These are phyloP conservation scores for Starmerella riodocensis DNA, from an alignment of 805 yeast species.

Conservation along the genomic window DNA sequence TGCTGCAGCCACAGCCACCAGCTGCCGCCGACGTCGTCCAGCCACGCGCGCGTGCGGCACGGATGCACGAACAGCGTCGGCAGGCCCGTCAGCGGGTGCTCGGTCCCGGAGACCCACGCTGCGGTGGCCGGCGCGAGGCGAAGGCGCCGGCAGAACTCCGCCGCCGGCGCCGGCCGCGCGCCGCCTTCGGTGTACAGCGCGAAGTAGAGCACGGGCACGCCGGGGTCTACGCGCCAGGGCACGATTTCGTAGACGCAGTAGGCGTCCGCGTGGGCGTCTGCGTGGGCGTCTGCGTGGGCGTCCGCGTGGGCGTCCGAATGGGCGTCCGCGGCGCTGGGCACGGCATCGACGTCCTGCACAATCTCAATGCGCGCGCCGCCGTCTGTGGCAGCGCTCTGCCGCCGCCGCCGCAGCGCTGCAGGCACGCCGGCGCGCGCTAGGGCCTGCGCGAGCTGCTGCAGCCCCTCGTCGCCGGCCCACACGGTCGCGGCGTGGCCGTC, in stretches of 20 bases:
- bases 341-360: neutral
- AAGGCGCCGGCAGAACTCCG: constrained; percentile 2
- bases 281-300: too few relatives aligned
- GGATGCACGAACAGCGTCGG: constrained; percentile 32
- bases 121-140: neutral
- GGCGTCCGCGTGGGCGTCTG: too few relatives aligned
- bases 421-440: neutral
- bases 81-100: constrained; percentile 23
- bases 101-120: constrained; percentile 18
- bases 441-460: neutral
- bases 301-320: too few relatives aligned
- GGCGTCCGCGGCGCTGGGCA: too few relatives aligned
- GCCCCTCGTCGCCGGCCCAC: neutral
- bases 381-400: too few relatives aligned
- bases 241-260: constrained; percentile 14
- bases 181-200: constrained; percentile 8
- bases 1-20: constrained; percentile 24
- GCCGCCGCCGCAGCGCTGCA: neutral
- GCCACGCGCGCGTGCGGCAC: constrained; percentile 28
- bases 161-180: constrained; percentile 11
- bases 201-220: constrained; percentile 25
- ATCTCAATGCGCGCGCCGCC: constrained; percentile 1
- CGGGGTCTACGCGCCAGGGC: constrained; percentile 25
- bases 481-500: neutral
- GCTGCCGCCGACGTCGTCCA: constrained; percentile 20